A percentile compares a stretch with the other conserved stretches of the same genome.
Conservation (phyloP, 2,329 filamentous ascomycete species). For the Chalaropsis ovoidea region DNA sequence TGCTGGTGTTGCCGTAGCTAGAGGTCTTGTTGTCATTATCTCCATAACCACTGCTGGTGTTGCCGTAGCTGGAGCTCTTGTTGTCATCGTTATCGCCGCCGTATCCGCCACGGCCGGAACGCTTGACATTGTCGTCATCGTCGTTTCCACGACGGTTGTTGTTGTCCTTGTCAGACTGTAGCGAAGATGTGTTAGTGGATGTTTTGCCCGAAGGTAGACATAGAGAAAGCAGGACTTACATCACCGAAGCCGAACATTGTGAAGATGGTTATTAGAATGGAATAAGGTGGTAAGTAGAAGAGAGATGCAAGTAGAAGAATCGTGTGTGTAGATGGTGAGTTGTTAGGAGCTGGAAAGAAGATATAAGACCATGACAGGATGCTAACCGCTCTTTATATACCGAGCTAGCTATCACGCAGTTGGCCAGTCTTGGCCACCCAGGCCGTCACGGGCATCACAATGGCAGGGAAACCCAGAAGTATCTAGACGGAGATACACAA, state of each 20-base stretch:
- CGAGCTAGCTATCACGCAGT: neutral
- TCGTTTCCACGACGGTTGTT: constrained; percentile 25
- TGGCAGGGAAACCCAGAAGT: neutral
- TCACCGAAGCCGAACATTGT: constrained; percentile 22
- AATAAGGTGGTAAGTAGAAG: neutral
- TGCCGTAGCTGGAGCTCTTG: neutral
- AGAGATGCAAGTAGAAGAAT: neutral
- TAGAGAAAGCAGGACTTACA: constrained; percentile 7
- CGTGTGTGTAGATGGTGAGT: neutral
- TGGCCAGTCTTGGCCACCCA: neutral
- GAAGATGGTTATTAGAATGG: neutral
- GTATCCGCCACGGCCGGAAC: neutral
- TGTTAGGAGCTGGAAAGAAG: neutral
- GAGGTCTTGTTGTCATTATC: neutral
- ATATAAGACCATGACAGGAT: neutral
- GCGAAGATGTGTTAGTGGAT: neutral
- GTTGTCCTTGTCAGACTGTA: constrained; percentile 17
- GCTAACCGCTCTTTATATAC: neutral
- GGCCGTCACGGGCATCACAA: neutral
- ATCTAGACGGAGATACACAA: neutral
- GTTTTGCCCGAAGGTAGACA: too few relatives aligned
- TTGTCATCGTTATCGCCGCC: constrained; percentile 1
- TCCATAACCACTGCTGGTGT: constrained; percentile 4
- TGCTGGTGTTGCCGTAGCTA: constrained; percentile 26
- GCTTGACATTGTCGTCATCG: constrained; percentile 25